Percentiles rank a stretch among this genome's conserved stretches.
Conservation (phyloP, 1,139 yeast genomes). For the Yamadazyma triangularis region DNA sequence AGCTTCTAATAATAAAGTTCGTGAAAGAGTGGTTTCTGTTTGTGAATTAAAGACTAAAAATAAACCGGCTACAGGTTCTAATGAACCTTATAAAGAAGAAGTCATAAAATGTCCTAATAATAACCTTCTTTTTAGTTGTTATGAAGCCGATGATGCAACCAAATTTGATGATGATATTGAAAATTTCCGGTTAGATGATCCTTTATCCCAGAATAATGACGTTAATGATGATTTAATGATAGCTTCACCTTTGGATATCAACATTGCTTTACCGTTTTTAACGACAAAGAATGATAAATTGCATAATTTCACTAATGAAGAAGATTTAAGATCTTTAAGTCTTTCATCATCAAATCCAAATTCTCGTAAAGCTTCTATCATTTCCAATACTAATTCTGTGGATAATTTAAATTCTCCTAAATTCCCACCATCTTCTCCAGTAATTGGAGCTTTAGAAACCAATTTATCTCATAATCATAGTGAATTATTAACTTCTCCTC, state of each 20-base stretch:
- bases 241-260: conserved; percentile 44
- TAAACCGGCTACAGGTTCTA: conserved; percentile 27
- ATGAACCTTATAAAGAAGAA: conserved; percentile 57
- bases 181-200: conserved; percentile 8
- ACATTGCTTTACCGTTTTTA: conserved; percentile 43
- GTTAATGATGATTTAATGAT: conserved; percentile 19
- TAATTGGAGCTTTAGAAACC: conserved; percentile 41
- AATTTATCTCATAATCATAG: conserved; percentile 28
- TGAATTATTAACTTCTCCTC: conserved; percentile 10
- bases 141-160: conserved; percentile 24
- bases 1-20: conserved; percentile 23
- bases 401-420: conserved; percentile 4
- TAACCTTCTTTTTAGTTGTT: conserved; percentile 56
- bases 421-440: conserved; percentile 29
- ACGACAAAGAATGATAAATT: conserved; percentile 38
- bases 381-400: conserved; percentile 7
- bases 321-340: conserved; percentile 11
- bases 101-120: conserved; percentile 56
- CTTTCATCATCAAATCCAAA: conserved; percentile 11
- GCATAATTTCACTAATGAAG: conserved; percentile 22
- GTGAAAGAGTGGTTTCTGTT: conserved; percentile 54
- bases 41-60: conserved; percentile 59
- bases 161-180: conserved; percentile 12
- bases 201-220: conserved; percentile 1
- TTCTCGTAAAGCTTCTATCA: conserved; percentile 22